Evolutionary conservation across 2,329 filamentous ascomycete species (phyloP).

Genomic region (Xylaria sp.): DNA sequence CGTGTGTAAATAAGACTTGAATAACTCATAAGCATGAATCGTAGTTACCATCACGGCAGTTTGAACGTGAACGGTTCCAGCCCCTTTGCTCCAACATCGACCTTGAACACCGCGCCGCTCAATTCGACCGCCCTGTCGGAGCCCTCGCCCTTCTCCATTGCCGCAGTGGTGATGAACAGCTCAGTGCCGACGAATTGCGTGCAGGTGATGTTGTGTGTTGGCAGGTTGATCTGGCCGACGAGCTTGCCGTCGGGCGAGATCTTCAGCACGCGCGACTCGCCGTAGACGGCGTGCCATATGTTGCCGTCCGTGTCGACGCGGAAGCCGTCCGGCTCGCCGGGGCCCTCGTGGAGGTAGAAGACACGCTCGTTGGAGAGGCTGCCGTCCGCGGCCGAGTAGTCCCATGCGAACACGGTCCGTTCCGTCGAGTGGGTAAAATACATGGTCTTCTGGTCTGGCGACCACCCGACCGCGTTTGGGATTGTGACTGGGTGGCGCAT

Average conservation of each 20-base stretch:
- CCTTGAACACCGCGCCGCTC: constrained; percentile 78
- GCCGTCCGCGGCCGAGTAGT: constrained; percentile 71
- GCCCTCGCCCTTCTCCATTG: constrained; percentile 72
- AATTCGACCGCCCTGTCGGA: constrained; percentile 70
- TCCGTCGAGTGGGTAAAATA: constrained; percentile 85
- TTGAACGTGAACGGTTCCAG: constrained; percentile 73
- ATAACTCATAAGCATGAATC: background rate
- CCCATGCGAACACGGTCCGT: constrained; percentile 76
- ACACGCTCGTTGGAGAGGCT: constrained; percentile 75
- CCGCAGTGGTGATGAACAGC: constrained; percentile 83
- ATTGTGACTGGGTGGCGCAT: constrained; percentile 73
- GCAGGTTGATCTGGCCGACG: constrained; percentile 78
- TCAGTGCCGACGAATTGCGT: constrained; percentile 79
- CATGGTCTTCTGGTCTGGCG: constrained; percentile 75
- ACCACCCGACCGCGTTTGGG: constrained; percentile 88
- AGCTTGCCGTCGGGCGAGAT: constrained; percentile 76
- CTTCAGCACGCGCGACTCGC: constrained; percentile 78
- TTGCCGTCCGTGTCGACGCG: constrained; percentile 85
- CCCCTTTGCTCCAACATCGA: constrained; percentile 80
- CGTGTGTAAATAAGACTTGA: background rate
- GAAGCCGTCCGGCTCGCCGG: constrained; percentile 84
- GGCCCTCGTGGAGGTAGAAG: constrained; percentile 76
- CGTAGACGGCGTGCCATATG: constrained; percentile 90
- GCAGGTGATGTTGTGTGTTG: constrained; percentile 84
- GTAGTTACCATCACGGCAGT: constrained; percentile 48